Evolutionary conservation across 106 monocot genomes (phyloP).

Genomic region (Chionographis japonica): DNA sequence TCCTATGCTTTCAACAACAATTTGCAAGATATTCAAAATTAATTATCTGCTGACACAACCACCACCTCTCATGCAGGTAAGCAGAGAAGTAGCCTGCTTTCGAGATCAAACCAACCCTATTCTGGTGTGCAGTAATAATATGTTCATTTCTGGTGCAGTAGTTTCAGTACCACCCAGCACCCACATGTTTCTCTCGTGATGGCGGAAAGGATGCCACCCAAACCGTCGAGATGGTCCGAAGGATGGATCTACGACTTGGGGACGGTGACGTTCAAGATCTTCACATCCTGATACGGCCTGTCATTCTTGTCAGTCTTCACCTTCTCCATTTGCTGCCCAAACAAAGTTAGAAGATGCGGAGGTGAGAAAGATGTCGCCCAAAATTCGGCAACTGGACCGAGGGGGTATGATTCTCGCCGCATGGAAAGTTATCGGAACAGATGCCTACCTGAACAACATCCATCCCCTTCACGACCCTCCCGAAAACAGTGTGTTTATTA

Average conservation of each 20-base stretch:
- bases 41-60: no score
- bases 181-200: no score
- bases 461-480: slow-evolving; percentile 96
- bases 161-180: no score
- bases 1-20: no score
- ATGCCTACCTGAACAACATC: slow-evolving; percentile 90
- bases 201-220: no score
- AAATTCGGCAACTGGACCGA: background rate
- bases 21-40: no score
- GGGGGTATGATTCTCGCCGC: background rate
- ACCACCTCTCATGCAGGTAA: no score
- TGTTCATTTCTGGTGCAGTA: no score
- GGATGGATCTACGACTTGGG: slow-evolving; percentile 39
- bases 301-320: slow-evolving; percentile 94
- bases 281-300: slow-evolving; percentile 96
- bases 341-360: background rate
- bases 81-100: no score
- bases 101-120: no score
- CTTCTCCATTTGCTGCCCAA: slow-evolving; percentile 74
- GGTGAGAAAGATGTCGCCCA: background rate
- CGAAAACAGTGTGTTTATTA: slow-evolving; percentile 96
- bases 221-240: no score
- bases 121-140: no score
- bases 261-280: slow-evolving; percentile 93
- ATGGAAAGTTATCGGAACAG: background rate